Conservation (phyloP, 2,329 filamentous ascomycete species). For the Penicillium rolfsii region DNA sequence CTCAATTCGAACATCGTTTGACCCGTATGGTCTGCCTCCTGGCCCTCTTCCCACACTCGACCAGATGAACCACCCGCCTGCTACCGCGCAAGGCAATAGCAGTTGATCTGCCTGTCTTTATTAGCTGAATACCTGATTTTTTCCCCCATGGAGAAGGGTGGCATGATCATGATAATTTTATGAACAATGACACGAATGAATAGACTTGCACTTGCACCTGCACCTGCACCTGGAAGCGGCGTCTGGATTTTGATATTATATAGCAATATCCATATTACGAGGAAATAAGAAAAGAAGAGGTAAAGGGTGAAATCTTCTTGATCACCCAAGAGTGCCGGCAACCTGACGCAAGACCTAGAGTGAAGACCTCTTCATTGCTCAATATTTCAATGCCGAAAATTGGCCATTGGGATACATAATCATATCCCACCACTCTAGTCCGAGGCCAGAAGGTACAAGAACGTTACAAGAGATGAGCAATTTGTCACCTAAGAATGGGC, state of each 20-base stretch:
- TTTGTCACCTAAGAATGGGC: no score
- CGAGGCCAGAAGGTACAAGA: no score
- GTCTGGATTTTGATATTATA: constrained; percentile 7
- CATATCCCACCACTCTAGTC: no score
- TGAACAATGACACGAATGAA: constrained; percentile 30
- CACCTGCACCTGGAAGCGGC: constrained; percentile 17
- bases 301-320: neutral
- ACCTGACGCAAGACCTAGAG: no score
- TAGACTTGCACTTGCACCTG: constrained; percentile 20
- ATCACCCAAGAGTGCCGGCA: no score
- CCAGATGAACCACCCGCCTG: constrained; percentile 15
- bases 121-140: neutral
- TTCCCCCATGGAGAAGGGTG: neutral
- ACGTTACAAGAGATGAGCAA: no score
- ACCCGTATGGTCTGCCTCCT: constrained; percentile 35
- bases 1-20: constrained; percentile 44
- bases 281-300: neutral
- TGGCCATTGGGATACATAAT: no score
- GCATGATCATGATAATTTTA: constrained; percentile 19
- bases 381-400: no score
- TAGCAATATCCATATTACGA: neutral
- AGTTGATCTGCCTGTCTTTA: neutral
- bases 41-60: constrained; percentile 20
- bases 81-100: constrained; percentile 32
- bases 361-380: no score